phyloP scores from a whole-genome alignment of 305 asterid species.

The Rubia balearica region DNA sequence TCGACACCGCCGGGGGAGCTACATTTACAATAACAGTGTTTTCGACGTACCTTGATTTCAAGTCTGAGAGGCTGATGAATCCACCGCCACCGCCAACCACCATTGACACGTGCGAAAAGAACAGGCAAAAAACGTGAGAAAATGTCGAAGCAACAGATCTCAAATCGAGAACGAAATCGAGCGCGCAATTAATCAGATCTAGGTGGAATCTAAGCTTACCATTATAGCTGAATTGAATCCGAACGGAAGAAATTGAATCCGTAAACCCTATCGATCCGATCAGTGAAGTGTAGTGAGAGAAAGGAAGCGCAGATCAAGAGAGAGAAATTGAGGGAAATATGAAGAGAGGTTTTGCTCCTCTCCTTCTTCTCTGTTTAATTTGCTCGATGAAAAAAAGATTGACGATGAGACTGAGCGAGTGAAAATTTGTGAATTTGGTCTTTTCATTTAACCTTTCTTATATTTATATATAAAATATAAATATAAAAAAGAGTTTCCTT shows the following conservation, averaged over 20 bases:
- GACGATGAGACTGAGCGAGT: conserved; percentile 1
- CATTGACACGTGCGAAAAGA: conserved; percentile 13
- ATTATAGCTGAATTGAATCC: conserved; percentile 31
- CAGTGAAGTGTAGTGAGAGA: conserved; percentile 16
- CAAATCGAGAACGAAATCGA: conserved; percentile 21
- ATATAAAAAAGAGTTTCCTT: background rate
- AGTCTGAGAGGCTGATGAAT: conserved; percentile 72
- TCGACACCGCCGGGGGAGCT: background rate
- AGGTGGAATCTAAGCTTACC: conserved; percentile 48
- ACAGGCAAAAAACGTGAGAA: conserved; percentile 29
- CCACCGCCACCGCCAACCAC: conserved; percentile 25
- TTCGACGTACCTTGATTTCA: conserved; percentile 71
- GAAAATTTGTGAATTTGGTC: conserved; percentile 4
- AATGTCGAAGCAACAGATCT: conserved; percentile 40
- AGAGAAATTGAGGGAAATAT: conserved; percentile 1
- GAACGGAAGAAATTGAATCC: conserved; percentile 18
- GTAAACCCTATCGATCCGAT: conserved; percentile 37
- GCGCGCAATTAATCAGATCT: conserved; percentile 15
- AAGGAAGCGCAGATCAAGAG: conserved; percentile 13
- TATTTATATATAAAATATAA: no score
- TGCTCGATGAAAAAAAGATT: no score
- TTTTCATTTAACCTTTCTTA: background rate
- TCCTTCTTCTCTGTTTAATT: conserved; percentile 22
- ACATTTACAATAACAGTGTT: background rate
- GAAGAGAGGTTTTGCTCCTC: conserved; percentile 35